These are phyloP conservation scores for Penicillium sp. DNA, from an alignment of 2,329 filamentous ascomycete genomes.

Conservation along the genomic window DNA sequence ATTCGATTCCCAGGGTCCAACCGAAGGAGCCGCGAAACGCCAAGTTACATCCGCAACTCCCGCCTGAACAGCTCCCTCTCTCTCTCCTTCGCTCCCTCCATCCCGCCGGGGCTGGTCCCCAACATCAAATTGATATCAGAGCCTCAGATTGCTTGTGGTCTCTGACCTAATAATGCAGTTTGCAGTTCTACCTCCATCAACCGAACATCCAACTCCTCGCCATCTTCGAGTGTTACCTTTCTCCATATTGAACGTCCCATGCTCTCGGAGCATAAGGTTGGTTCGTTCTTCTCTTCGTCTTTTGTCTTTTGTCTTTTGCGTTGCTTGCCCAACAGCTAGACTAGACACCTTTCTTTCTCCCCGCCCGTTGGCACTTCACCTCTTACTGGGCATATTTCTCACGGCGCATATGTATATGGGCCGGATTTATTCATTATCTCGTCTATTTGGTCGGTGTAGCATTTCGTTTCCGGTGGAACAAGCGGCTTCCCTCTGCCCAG, in stretches of 20 bases:
- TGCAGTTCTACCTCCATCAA: constrained; percentile 16
- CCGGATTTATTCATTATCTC: constrained; percentile 6
- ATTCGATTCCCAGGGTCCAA: constrained; percentile 24
- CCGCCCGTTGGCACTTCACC: constrained; percentile 9
- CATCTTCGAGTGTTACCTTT: constrained; percentile 14
- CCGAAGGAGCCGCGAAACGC: constrained; percentile 34
- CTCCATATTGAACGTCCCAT: constrained; percentile 16
- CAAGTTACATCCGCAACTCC: constrained; percentile 34
- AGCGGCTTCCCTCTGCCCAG: neutral
- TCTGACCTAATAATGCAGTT: constrained; percentile 22
- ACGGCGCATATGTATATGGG: constrained; percentile 6
- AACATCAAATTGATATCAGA: constrained; percentile 8
- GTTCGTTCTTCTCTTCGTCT: constrained; percentile 25
- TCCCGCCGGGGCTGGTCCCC: constrained; percentile 34
- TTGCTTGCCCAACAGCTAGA: constrained; percentile 13
- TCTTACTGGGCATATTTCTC: constrained; percentile 1
- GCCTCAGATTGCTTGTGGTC: constrained; percentile 8
- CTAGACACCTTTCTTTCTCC: constrained; percentile 2
- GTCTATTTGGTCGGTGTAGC: constrained; percentile 13
- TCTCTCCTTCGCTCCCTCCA: constrained; percentile 1
- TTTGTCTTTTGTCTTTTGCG: constrained; percentile 15
- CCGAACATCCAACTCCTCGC: constrained; percentile 2
- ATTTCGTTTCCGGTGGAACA: constrained; percentile 4
- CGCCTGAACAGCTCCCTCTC: constrained; percentile 27
- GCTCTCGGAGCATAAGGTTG: constrained; percentile 35